Evolutionary conservation across 2,329 filamentous ascomycete genomes (phyloP).

Genomic region (Myotisia sp.): DNA sequence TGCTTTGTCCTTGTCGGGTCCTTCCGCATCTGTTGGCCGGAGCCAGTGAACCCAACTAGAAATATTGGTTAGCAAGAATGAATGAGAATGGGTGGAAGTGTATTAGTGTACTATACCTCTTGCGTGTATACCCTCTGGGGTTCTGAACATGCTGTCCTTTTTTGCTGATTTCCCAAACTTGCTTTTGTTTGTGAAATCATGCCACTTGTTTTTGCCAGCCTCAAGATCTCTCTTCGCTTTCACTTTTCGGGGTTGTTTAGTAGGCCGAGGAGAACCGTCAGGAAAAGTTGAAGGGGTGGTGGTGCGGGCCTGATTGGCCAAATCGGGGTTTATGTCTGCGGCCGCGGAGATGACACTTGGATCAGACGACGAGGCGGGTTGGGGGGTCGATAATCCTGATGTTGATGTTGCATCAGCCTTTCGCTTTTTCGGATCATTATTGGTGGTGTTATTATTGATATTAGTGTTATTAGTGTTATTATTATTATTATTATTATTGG

Average conservation of each 20-base stretch:
- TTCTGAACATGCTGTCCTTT: constrained; percentile 96
- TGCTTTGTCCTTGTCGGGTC: constrained; percentile 70
- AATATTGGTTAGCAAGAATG: constrained; percentile 10
- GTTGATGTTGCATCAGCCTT: too few relatives aligned
- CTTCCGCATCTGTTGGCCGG: constrained; percentile 90
- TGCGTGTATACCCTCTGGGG: constrained; percentile 69
- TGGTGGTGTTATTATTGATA: background rate
- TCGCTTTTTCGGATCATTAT: background rate
- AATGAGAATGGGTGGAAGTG: constrained; percentile 4
- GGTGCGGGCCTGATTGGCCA: constrained; percentile 49
- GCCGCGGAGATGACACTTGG: constrained; percentile 51
- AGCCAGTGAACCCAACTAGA: constrained; percentile 88
- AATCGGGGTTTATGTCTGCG: constrained; percentile 50
- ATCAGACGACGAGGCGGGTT: constrained; percentile 25
- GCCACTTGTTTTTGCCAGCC: constrained; percentile 83
- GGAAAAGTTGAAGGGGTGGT: constrained; percentile 46
- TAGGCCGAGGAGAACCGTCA: constrained; percentile 44
- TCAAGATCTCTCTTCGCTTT: constrained; percentile 89
- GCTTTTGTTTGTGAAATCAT: constrained; percentile 70
- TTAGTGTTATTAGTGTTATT: background rate
- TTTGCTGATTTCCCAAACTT: constrained; percentile 53
- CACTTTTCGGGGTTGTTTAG: constrained; percentile 59
- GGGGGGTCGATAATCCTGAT: constrained; percentile 27
- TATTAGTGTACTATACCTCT: constrained; percentile 49
- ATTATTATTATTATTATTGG: background rate